phyloP scores from a whole-genome alignment of 176 grass and related monocot species.

The Ensete glaucum region DNA sequence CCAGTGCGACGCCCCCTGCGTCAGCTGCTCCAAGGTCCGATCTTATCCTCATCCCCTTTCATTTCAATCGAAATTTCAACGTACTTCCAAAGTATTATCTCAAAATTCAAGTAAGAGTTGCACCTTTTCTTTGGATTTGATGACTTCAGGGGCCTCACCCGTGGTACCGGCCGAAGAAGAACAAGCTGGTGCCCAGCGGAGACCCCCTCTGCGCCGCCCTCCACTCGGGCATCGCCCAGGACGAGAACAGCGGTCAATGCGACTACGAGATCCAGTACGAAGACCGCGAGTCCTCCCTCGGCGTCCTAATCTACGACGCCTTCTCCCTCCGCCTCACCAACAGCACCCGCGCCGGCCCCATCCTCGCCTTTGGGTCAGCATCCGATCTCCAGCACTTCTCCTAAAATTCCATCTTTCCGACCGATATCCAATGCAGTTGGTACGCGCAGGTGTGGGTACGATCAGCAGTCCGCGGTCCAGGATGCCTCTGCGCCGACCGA shows the following conservation, averaged over 20 bases:
- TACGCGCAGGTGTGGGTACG: slow-evolving; percentile 65
- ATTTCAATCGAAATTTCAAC: neutral
- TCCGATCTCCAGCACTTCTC: neutral
- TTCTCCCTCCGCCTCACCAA: slow-evolving; percentile 57
- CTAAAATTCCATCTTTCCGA: neutral
- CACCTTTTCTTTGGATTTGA: slow-evolving; percentile 6
- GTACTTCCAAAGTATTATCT: slow-evolving; percentile 17
- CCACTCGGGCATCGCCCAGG: slow-evolving; percentile 6
- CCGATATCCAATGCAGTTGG: neutral
- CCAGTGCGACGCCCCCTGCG: slow-evolving; percentile 82
- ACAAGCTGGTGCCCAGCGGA: slow-evolving; percentile 44
- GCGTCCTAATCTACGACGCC: slow-evolving; percentile 58
- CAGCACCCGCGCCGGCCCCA: slow-evolving; percentile 41
- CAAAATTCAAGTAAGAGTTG: too few species aligned
- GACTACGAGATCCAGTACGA: slow-evolving; percentile 84
- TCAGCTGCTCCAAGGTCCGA: slow-evolving; percentile 59
- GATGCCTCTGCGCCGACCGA: slow-evolving; percentile 43
- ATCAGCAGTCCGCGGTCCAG: slow-evolving; percentile 41
- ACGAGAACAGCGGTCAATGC: slow-evolving; percentile 27
- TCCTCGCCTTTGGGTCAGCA: slow-evolving; percentile 65
- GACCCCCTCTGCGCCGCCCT: slow-evolving; percentile 58
- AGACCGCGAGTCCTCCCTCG: slow-evolving; percentile 64
- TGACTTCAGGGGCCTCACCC: slow-evolving; percentile 55
- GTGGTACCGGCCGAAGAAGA: slow-evolving; percentile 40
- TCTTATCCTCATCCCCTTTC: neutral